Evolutionary conservation across 495 filamentous ascomycete genomes (phyloP), one percentile per base, ranked within the genome.

Genomic region (Lineolata rhizophorae): DNA sequence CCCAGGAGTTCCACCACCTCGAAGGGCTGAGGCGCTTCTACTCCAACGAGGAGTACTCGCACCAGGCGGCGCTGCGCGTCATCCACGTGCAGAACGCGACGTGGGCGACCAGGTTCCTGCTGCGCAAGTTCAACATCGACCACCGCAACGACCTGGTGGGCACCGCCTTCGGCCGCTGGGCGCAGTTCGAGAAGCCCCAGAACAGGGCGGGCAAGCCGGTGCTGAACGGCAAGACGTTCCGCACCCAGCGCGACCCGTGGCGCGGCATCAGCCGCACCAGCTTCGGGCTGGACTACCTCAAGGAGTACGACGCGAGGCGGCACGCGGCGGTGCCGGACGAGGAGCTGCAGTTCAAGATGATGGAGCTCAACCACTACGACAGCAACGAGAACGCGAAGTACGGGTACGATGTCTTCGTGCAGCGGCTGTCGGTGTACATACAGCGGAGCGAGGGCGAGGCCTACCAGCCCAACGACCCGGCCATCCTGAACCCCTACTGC

Each of bases 1-100:
- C 63, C 1, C 54, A 56, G 27, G 64, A 67, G 36, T 55, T 65
- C 25, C 37, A 48, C 27, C 45, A 58, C 18, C 33, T 65, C 16
- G 35, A 54, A 14, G 50, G 39, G 1, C 33, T 67, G 32, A 41
- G 48, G 18, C 49, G 41, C 12, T 49, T 61, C 35, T 67, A 65
- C 35, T 38, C 35, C 18, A 48, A 51, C 12, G 41, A 44, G 31
- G 38, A 44, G 6, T 43, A 51, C 6, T 43, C 41, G 4, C 34
- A 46, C 26, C 45, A 52, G 29, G 46, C 58, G 17, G 47, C 55
- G 4, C 46, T 65, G 14, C 39, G 62, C 11, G 51, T 65, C n/a
- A 58, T 65, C 14, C 63, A 67, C 41, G 57, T 66, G 3, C 63
- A 67, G 40, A 67, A 67, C 35, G 62, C 61, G 2, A 35, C 39